Conservation (phyloP, 352 stramenopile genomes). For the Globisporangium solare region DNA sequence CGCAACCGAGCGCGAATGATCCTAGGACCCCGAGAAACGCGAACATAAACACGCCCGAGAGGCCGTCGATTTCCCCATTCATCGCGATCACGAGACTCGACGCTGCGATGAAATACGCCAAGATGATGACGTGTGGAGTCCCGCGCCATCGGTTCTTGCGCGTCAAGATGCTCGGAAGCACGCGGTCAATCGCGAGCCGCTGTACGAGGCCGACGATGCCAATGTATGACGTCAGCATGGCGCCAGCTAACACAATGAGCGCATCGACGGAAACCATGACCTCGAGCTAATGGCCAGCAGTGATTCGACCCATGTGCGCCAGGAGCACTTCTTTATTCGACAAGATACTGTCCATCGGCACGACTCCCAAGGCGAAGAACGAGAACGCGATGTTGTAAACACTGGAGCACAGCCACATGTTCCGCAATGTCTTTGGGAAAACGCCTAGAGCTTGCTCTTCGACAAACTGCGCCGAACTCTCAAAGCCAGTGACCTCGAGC, state of each 20-base stretch:
- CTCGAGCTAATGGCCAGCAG: constrained; percentile 22
- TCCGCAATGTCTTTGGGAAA: constrained; percentile 78
- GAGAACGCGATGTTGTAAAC: constrained; percentile 80
- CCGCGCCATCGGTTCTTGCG: constrained; percentile 40
- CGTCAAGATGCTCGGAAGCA: constrained; percentile 32
- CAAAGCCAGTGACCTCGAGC: constrained; percentile 82
- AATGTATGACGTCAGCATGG: constrained; percentile 67
- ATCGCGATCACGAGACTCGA: constrained; percentile 50
- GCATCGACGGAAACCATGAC: constrained; percentile 50
- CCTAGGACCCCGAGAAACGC: constrained; percentile 70
- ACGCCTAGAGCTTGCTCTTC: constrained; percentile 76
- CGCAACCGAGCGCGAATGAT: constrained; percentile 63
- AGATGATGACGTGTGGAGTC: constrained; percentile 58
- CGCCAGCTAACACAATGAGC: constrained; percentile 71
- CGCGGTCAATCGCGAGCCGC: constrained; percentile 59
- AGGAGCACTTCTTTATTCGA: constrained; percentile 40
- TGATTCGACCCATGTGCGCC: constrained; percentile 44
- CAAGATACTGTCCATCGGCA: constrained; percentile 61
- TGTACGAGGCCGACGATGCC: constrained; percentile 54
- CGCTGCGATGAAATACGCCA: constrained; percentile 44
- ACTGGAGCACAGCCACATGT: constrained; percentile 74
- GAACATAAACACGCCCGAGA: constrained; percentile 72
- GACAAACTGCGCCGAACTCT: constrained; percentile 80
- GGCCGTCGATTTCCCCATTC: constrained; percentile 48
- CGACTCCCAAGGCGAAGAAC: constrained; percentile 56